Conservation (phyloP, 2,329 filamentous ascomycete species). For the Paraphaeosphaeria minitans region DNA sequence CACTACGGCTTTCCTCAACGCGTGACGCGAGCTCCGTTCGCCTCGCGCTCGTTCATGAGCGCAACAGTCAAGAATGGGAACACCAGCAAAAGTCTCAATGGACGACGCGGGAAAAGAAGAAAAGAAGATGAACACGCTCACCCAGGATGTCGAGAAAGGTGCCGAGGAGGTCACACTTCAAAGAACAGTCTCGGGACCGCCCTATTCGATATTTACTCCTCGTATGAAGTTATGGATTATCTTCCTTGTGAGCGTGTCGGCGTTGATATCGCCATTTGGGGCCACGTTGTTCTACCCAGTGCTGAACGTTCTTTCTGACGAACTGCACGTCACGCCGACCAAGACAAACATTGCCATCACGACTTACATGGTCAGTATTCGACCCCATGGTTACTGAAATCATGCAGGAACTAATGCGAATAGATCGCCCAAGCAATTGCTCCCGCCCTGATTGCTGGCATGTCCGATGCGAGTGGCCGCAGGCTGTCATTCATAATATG, state of each 20-base stretch:
- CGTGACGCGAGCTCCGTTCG: not conserved
- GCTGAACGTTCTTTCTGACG: slow-evolving; percentile 39
- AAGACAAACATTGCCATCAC: slow-evolving; percentile 59
- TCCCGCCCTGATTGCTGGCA: slow-evolving; percentile 57
- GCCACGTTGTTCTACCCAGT: slow-evolving; percentile 47
- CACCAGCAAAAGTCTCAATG: not conserved
- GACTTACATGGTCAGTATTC: slow-evolving; percentile 50
- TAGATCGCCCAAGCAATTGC: slow-evolving; percentile 57
- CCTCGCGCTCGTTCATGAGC: not conserved
- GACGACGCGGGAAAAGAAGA: not conserved
- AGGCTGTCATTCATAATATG: slow-evolving; percentile 57
- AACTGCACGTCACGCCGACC: slow-evolving; percentile 50
- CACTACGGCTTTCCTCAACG: not conserved
- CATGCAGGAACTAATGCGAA: slow-evolving; percentile 13
- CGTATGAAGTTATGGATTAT: slow-evolving; percentile 55
- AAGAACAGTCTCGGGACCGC: slow-evolving; percentile 32
- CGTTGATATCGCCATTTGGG: slow-evolving; percentile 57
- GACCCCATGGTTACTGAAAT: not conserved
- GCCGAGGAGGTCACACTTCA: slow-evolving; percentile 15
- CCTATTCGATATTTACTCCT: slow-evolving; percentile 37
- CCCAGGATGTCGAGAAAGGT: slow-evolving; percentile 25
- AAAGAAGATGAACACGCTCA: not conserved
- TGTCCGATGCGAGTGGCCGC: slow-evolving; percentile 59
- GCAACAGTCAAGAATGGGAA: not conserved
- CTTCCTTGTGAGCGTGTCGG: slow-evolving; percentile 51